These are phyloP conservation scores for Globisporangium recalcitrans DNA, from an alignment of 352 stramenopile species.

Conservation along the genomic window DNA sequence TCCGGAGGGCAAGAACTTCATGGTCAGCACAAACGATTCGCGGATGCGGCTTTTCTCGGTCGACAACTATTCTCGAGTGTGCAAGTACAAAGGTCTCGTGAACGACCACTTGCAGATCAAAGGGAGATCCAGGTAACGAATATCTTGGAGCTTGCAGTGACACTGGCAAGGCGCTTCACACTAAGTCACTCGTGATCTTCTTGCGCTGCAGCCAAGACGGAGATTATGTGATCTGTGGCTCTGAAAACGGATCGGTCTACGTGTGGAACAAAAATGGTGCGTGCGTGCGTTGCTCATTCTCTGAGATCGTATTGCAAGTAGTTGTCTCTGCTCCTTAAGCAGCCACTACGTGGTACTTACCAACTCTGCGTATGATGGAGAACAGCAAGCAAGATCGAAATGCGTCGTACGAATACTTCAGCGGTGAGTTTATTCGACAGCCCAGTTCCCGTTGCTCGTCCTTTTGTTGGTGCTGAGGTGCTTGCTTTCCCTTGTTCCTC, in stretches of 20 bases:
- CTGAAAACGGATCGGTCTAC: conserved; percentile 81
- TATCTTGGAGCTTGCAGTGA: not conserved
- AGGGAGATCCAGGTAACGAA: conserved; percentile 63
- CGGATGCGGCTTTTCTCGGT: conserved; percentile 87
- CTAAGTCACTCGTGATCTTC: conserved; percentile 1
- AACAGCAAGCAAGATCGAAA: conserved; percentile 77
- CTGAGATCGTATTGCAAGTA: not conserved
- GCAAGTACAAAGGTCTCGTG: conserved; percentile 90
- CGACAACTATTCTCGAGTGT: conserved; percentile 89
- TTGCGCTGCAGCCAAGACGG: conserved; percentile 60
- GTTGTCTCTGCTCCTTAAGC: too few relatives aligned
- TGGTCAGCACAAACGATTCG: conserved; percentile 91
- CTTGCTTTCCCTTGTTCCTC: not conserved
- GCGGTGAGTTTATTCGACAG: conserved; percentile 28
- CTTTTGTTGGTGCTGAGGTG: too few relatives aligned
- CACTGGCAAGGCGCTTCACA: not conserved
- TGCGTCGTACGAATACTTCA: conserved; percentile 77
- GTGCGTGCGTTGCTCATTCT: not conserved
- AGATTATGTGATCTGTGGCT: conserved; percentile 83
- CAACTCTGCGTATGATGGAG: conserved; percentile 42
- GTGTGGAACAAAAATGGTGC: conserved; percentile 79
- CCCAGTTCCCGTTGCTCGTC: not conserved
- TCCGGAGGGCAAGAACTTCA: conserved; percentile 84
- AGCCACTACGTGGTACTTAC: too few relatives aligned
- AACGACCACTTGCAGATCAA: conserved; percentile 88